Base-by-base conservation (phyloP, 352 stramenopile species). In the Aphanomyces euteiches region DNA sequence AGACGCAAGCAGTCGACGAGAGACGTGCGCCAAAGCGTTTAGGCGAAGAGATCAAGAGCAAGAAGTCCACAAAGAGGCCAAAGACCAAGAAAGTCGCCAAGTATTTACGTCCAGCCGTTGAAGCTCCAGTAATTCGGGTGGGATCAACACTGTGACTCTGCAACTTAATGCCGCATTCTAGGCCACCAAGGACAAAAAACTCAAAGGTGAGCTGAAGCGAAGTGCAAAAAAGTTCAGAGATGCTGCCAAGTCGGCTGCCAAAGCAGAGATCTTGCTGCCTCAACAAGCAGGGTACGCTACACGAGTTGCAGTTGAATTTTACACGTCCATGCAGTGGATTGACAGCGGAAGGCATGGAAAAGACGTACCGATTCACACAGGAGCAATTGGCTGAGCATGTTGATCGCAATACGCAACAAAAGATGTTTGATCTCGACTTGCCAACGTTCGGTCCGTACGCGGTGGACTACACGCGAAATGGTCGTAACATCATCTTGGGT, bases 361-460 rank as follows among this genome's bases (percentile, higher is more conserved):
- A 91, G 72, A 99, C 96, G 56, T 96, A 97, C 75, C 96, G 97
- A 73, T 90, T 99, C 69, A 96, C 87, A 37, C 97, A 99, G 77
- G 74, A 83, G 45, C 81, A 98, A 72, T 76, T 94, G 36, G 78
- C 79, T 5, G 77, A 82, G 34, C 84, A 96, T 68, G 85, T 98
- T 19, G 93, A 99, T 76, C 81, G 93, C 41, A 97, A 98, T 74
- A 98, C 96, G 28, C 82, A 90, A 36, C 77, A 83, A 74, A 98
- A 99, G 77, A 98, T 99, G 70, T 98, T 98, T 75, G 88, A 96
- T 75, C 76, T 99, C 36, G 82, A 96, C 50, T 78, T 99, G 75
- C 79, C 80, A 4, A 82, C 97, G 45, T 95, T 97, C 69, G 90
- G 89, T 47, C 88, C 97, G 4, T 99, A 99, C 80, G 84, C 80